These are phyloP conservation scores for Trichoderma sp. DNA, from an alignment of 2,329 filamentous ascomycete species.

Conservation along the genomic window DNA sequence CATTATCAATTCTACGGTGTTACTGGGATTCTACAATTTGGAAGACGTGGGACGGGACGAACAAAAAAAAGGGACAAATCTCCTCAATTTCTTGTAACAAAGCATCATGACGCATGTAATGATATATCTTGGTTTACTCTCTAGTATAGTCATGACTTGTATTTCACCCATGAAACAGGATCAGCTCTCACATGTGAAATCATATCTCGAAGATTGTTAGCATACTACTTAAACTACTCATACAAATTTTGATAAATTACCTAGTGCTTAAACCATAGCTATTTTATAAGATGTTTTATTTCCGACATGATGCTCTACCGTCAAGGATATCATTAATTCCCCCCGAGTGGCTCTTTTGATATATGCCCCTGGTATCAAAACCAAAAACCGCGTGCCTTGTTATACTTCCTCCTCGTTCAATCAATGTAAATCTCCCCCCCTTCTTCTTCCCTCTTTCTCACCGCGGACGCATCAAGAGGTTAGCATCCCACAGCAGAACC, in stretches of 20 bases:
- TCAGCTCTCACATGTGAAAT: neutral
- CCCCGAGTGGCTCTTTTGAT: neutral
- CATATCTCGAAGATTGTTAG: too few species aligned
- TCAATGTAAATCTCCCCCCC: neutral
- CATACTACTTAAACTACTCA: too few species aligned
- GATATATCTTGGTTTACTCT: conserved; percentile 6
- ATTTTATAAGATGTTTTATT: too few species aligned
- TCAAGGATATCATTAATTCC: neutral
- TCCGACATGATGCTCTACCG: neutral
- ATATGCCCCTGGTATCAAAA: neutral
- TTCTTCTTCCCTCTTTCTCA: conserved; percentile 13
- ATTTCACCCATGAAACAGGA: neutral
- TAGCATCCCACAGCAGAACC: conserved; percentile 88
- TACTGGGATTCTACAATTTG: conserved; percentile 2
- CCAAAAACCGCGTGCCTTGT: neutral
- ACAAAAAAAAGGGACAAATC: conserved; percentile 13
- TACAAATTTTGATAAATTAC: too few species aligned
- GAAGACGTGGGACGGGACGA: neutral
- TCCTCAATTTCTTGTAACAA: neutral
- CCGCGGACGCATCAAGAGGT: conserved; percentile 40
- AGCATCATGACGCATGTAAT: conserved; percentile 6
- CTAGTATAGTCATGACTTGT: conserved; percentile 11
- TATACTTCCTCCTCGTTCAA: neutral
- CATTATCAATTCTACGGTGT: conserved; percentile 11
- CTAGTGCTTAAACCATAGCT: too few species aligned